Evolutionary conservation across 106 monocot genomes (phyloP).

Genomic region (Iris macrosiphon): DNA sequence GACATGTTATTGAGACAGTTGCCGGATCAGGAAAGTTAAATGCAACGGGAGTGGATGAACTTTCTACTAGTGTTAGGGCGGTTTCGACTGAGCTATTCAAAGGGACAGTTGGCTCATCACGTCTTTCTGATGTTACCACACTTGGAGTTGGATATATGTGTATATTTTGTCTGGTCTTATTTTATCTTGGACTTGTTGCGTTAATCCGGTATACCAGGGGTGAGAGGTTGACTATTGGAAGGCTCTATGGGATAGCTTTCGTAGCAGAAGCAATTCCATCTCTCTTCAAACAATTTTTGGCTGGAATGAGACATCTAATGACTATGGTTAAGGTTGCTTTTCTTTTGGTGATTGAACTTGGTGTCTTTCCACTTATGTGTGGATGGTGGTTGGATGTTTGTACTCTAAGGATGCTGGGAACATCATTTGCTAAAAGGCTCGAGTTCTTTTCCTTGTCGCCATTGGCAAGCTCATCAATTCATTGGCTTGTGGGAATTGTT

Average conservation of each 20-base stretch:
- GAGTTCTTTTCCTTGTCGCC: slow-evolving; percentile 93
- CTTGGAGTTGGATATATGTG: slow-evolving; percentile 85
- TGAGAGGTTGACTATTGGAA: slow-evolving; percentile 72
- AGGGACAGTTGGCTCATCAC: slow-evolving; percentile 51
- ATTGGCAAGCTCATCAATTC: slow-evolving; percentile 74
- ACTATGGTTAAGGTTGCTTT: slow-evolving; percentile 99
- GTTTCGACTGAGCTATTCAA: slow-evolving; percentile 24
- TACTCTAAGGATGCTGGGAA: slow-evolving; percentile 88
- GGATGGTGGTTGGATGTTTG: slow-evolving; percentile 99
- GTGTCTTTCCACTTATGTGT: slow-evolving; percentile 95
- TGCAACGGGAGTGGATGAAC: slow-evolving; percentile 28
- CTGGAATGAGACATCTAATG: slow-evolving; percentile 81
- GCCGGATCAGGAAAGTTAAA: slow-evolving; percentile 53
- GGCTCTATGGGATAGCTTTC: slow-evolving; percentile 72
- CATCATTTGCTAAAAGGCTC: slow-evolving; percentile 69
- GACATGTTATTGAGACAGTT: slow-evolving; percentile 45
- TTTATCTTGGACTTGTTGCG: slow-evolving; percentile 77
- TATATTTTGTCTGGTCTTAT: slow-evolving; percentile 65
- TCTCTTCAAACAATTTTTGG: slow-evolving; percentile 67
- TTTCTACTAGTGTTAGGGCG: slow-evolving; percentile 13
- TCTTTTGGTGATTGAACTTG: slow-evolving; percentile 94
- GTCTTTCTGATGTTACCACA: slow-evolving; percentile 87
- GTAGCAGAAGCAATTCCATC: slow-evolving; percentile 78
- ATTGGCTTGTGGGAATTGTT: slow-evolving; percentile 97
- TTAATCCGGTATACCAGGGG: slow-evolving; percentile 74